Evolutionary conservation across 1,139 yeast species (phyloP).

Genomic region (Candida dubliniensis): DNA sequence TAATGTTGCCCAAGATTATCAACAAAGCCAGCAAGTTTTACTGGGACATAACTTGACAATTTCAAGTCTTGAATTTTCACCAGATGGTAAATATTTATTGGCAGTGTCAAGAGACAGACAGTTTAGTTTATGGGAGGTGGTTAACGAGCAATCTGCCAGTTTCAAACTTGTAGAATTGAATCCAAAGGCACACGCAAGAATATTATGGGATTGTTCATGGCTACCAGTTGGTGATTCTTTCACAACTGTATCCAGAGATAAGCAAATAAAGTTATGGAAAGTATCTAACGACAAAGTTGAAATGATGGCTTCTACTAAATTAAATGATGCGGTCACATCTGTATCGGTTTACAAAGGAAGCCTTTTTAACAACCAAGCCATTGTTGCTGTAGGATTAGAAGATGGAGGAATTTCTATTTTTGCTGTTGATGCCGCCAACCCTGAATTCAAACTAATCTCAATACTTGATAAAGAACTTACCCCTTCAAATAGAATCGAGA

Average conservation of each 20-base stretch:
- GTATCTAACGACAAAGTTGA: conserved; percentile 25
- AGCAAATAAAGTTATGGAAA: conserved; percentile 71
- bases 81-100: conserved; percentile 63
- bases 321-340: conserved; percentile 68
- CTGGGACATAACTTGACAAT: conserved; percentile 77
- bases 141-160: conserved; percentile 33
- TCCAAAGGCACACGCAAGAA: conserved; percentile 82
- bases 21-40: conserved; percentile 42
- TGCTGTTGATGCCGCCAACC: conserved; percentile 25
- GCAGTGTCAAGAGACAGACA: conserved; percentile 92
- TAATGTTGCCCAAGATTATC: conserved; percentile 50
- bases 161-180: conserved; percentile 48
- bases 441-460: conserved; percentile 26
- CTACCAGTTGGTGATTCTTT: conserved; percentile 44
- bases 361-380: conserved; percentile 18
- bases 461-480: conserved; percentile 38
- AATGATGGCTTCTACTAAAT: conserved; percentile 35
- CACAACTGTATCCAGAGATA: conserved; percentile 88
- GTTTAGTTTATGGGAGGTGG: conserved; percentile 72
- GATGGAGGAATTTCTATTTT: conserved; percentile 42
- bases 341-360: conserved; percentile 48
- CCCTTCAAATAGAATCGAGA: conserved; percentile 62
- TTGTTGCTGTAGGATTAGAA: conserved; percentile 73
- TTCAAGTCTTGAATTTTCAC: conserved; percentile 77
- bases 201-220: conserved; percentile 97